Conservation (phyloP, 371 early-diverging fungal species). For the Pancytospora philotis region DNA sequence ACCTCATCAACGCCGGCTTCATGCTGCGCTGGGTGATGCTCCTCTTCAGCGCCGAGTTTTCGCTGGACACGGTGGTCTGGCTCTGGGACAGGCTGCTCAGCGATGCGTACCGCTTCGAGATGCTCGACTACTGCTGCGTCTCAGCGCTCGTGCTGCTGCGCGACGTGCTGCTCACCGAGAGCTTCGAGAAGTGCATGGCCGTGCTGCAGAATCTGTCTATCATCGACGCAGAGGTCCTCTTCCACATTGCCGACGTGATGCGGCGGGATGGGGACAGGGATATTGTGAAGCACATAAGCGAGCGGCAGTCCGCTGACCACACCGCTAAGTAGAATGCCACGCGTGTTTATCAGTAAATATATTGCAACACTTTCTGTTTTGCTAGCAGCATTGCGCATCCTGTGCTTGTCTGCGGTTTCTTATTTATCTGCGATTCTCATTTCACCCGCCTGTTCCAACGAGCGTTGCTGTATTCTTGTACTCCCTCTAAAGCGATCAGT, state of each 20-base stretch:
- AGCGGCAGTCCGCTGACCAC: too few species aligned
- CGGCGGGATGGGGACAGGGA: too few species aligned
- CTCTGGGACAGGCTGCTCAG: conserved; percentile 60
- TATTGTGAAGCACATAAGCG: too few species aligned
- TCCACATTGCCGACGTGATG: conserved; percentile 44
- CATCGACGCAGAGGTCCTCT: conserved; percentile 39
- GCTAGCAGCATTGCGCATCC: too few species aligned
- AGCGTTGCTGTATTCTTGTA: too few species aligned
- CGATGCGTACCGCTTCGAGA: conserved; percentile 50
- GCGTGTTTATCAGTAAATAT: too few species aligned
- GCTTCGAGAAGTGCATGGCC: conserved; percentile 45
- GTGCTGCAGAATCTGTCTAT: conserved; percentile 33
- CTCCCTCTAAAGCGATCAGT: too few species aligned
- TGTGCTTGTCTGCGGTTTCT: too few species aligned
- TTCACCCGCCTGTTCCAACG: too few species aligned
- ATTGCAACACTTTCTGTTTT: too few species aligned
- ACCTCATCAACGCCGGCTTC: conserved; percentile 35
- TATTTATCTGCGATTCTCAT: too few species aligned
- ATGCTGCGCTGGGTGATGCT: conserved; percentile 57
- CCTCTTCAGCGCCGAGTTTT: conserved; percentile 52
- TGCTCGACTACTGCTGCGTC: conserved; percentile 52
- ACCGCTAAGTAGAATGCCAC: too few species aligned
- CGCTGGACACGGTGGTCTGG: conserved; percentile 41
- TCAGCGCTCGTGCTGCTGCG: conserved; percentile 43
- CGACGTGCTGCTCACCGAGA: conserved; percentile 37